phyloP scores from a whole-genome alignment of 495 filamentous ascomycete species.

The Aspergillus coremiiformis region DNA sequence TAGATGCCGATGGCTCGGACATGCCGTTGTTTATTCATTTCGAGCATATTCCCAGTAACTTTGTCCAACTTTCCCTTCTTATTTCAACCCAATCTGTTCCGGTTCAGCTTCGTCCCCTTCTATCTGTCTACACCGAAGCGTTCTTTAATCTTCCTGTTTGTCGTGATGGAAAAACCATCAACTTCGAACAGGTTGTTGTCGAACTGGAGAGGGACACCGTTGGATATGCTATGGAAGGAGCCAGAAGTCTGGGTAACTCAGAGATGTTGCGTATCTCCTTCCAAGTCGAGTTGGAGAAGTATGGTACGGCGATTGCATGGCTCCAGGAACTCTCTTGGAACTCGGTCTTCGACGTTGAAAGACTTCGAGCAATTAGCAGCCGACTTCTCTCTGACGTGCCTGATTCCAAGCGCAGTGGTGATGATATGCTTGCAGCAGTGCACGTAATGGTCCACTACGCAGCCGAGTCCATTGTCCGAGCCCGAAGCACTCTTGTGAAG shows the following conservation, averaged over 20 bases:
- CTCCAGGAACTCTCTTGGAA: constrained; percentile 78
- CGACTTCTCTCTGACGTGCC: constrained; percentile 90
- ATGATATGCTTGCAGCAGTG: constrained; percentile 59
- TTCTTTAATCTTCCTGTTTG: constrained; percentile 89
- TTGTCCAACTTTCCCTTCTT: constrained; percentile 73
- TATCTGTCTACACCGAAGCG: constrained; percentile 77
- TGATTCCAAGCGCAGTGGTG: constrained; percentile 82
- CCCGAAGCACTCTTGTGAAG: constrained; percentile 77
- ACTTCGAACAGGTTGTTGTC: constrained; percentile 87
- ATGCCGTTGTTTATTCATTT: constrained; percentile 91
- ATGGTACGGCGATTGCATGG: constrained; percentile 76
- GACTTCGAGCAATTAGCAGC: constrained; percentile 75
- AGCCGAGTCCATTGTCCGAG: constrained; percentile 63
- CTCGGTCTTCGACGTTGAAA: constrained; percentile 73
- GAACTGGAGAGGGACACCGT: constrained; percentile 88
- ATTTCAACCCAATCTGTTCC: constrained; percentile 70
- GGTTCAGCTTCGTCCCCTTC: constrained; percentile 66
- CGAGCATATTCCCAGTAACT: constrained; percentile 83
- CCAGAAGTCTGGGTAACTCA: constrained; percentile 58
- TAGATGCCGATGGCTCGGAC: constrained; percentile 60
- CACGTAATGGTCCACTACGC: constrained; percentile 73
- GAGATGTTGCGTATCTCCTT: constrained; percentile 77
- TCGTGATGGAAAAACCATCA: constrained; percentile 67
- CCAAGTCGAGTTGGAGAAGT: constrained; percentile 82
- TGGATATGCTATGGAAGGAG: constrained; percentile 63